Evolutionary conservation across 176 grass and related monocot species (phyloP).

Genomic region (Poa annua): DNA sequence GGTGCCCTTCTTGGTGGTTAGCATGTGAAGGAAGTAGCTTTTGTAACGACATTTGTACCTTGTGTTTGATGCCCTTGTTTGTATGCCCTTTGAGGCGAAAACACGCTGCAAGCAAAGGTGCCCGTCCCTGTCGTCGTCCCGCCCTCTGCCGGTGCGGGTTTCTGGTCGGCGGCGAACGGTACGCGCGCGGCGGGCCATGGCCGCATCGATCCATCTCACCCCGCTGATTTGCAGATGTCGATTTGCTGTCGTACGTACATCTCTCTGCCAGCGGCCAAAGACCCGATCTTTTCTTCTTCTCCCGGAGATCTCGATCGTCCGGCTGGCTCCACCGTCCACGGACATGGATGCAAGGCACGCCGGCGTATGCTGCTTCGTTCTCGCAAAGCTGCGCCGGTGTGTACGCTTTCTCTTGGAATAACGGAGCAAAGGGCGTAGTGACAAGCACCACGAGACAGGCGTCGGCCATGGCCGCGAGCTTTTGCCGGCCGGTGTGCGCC

Average conservation of each 20-base stretch:
- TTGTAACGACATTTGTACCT: neutral
- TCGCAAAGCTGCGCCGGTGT: neutral
- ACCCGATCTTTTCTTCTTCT: neutral
- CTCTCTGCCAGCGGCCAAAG: neutral
- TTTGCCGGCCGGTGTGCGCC: conserved; percentile 4
- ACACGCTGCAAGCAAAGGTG: conserved; percentile 33
- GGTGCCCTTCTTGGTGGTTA: no score
- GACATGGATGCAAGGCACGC: neutral
- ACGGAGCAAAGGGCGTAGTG: conserved; percentile 43
- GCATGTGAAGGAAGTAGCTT: neutral
- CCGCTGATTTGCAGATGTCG: neutral
- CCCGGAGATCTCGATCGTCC: neutral
- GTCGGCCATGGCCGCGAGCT: neutral
- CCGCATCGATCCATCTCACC: neutral
- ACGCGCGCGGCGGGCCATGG: conserved; percentile 18
- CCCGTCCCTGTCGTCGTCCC: conserved; percentile 34
- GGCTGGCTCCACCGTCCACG: neutral
- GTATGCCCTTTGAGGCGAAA: neutral
- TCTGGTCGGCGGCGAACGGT: neutral
- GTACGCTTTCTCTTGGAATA: conserved; percentile 12
- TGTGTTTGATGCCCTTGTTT: conserved; percentile 15
- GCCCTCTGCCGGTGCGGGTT: neutral
- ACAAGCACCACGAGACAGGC: conserved; percentile 41
- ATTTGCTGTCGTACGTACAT: neutral
- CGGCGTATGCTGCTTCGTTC: neutral